phyloP scores from a whole-genome alignment of 495 filamentous ascomycete genomes.

The Neurospora discreta region DNA sequence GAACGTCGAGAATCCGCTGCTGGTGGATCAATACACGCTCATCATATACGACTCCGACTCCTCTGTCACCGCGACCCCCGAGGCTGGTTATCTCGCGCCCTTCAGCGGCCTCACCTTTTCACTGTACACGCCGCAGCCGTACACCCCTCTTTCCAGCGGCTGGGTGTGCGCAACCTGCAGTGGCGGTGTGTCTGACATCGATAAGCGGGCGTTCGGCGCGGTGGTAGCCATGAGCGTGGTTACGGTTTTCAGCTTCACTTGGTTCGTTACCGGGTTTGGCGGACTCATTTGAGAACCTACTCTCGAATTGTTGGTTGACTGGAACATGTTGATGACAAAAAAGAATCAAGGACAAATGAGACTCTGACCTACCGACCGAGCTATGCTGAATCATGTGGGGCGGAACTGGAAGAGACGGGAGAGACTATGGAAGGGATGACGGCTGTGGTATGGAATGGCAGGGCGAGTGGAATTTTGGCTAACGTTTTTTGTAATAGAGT shows the following conservation, averaged over 20 bases:
- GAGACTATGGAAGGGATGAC: background rate
- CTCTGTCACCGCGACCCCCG: conserved; percentile 48
- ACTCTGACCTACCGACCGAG: background rate
- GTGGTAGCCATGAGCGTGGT: conserved; percentile 62
- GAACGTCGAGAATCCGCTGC: conserved; percentile 45
- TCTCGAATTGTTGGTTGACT: background rate
- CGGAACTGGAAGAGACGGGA: background rate
- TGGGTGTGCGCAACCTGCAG: conserved; percentile 60
- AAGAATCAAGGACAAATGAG: background rate
- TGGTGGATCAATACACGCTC: conserved; percentile 73
- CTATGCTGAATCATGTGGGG: background rate
- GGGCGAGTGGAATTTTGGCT: background rate
- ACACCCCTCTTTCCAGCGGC: conserved; percentile 47
- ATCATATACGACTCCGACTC: conserved; percentile 66
- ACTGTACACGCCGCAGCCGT: conserved; percentile 63
- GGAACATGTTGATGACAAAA: background rate
- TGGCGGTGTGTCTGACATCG: conserved; percentile 51
- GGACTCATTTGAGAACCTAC: conserved; percentile 28
- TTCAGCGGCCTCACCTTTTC: conserved; percentile 60
- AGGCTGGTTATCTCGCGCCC: conserved; percentile 61
- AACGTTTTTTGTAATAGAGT: background rate
- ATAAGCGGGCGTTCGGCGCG: conserved; percentile 58
- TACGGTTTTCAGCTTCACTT: conserved; percentile 76
- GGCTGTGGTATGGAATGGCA: background rate
- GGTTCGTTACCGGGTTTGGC: conserved; percentile 67